Evolutionary conservation across 192 early-diverging fungal genomes (phyloP), one percentile per base, ranked within the genome.

Genomic region (Paraglomus occultum): DNA sequence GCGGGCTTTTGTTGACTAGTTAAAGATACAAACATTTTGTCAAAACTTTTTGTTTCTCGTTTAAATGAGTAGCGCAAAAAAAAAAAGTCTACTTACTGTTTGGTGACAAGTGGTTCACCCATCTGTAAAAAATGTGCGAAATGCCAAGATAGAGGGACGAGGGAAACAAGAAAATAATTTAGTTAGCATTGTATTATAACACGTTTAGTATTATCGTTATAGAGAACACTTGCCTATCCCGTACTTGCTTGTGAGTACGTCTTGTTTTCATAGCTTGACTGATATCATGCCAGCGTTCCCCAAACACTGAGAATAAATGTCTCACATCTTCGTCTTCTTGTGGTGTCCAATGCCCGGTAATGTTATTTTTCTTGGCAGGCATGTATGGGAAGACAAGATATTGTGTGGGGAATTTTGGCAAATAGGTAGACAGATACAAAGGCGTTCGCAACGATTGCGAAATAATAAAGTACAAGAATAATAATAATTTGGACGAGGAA

Each of bases 1-100:
- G 23, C 23, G 53, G 53, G 53, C 23, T 17, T 55, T 55, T 55
- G 53, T 55, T 55, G 6, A 55, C 53, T 55, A 23, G 7, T 20
- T 15, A 23, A 7, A 55, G 17, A 17, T 11, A 17, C 8, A 55
- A 55, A 55, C n/a, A 55, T 55, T 17, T 55, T 6, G 23, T 15
- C 15, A 11, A 50, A 15, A 50, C 15, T 11, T 50, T 50, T 50
- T 11, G 9, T 9, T 15, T 11, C 15, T 50, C 9, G 9, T 15
- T 11, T 11, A 9, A 50, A 50, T 15, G 15, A 50, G 15, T 11
- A 50, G 9, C 15, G 9, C 9, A 50, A 11, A 11, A 9, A 11
- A 17, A 11, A n/a, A n/a, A n/a, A n/a, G n/a, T n/a, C n/a, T n/a
- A 55, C 53, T 55, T 17, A 55, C 53, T 8, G 8, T 55, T 55